Evolutionary conservation across 257 asterid genomes (phyloP).

Genomic region (Echites panduratus): DNA sequence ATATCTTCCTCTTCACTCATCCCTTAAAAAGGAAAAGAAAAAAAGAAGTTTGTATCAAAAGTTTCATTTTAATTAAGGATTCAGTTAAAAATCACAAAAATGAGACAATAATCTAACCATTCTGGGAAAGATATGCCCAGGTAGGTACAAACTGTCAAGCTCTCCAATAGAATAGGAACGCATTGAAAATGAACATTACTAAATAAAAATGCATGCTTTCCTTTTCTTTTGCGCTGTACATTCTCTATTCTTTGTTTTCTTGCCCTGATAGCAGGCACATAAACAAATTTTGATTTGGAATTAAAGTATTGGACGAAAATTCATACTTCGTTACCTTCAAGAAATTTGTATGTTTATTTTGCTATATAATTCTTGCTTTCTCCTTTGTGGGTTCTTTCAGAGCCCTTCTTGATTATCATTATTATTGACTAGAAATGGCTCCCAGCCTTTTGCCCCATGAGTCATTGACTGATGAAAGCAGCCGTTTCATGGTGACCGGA

Average conservation of each 20-base stretch:
- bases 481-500: constrained; percentile 4
- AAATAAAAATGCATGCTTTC: background rate
- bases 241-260: background rate
- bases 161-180: constrained; percentile 10
- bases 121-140: background rate
- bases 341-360: background rate
- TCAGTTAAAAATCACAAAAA: background rate
- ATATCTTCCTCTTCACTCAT: no score
- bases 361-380: constrained; percentile 30
- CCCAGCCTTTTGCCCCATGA: constrained; percentile 27
- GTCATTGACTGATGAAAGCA: constrained; percentile 22
- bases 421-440: constrained; percentile 26
- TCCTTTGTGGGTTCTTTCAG: constrained; percentile 57
- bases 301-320: background rate
- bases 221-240: constrained; percentile 15
- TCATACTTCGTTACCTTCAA: background rate
- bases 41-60: no score
- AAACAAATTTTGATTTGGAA: background rate
- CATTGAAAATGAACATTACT: background rate
- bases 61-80: no score
- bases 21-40: no score
- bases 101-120: background rate
- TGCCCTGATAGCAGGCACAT: background rate
- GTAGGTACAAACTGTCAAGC: constrained; percentile 1
- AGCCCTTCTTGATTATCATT: constrained; percentile 30